Conservation (phyloP, 2,329 filamentous ascomycete species). For the Beauveria varroae region DNA sequence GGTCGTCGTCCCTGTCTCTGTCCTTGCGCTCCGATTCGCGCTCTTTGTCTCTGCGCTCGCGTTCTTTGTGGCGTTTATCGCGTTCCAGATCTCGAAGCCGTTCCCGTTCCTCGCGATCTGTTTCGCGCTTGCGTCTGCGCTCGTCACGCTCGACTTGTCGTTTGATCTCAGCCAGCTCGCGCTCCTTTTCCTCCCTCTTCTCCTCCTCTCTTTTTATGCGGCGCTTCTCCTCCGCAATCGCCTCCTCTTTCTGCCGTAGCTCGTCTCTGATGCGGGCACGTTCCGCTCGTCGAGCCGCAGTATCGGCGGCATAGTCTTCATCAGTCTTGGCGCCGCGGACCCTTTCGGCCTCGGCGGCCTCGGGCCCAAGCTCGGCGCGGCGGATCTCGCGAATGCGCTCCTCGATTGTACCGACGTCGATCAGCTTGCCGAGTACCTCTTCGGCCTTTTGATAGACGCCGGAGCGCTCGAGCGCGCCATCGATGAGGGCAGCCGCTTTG, state of each 20-base stretch:
- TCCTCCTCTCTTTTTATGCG: constrained; percentile 51
- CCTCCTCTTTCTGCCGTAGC: constrained; percentile 49
- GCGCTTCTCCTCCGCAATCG: constrained; percentile 54
- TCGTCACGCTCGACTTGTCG: constrained; percentile 44
- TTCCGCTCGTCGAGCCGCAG: constrained; percentile 49
- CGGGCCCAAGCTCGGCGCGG: constrained; percentile 59
- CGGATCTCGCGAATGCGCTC: constrained; percentile 62
- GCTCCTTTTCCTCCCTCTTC: constrained; percentile 40
- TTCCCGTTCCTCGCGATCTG: constrained; percentile 49
- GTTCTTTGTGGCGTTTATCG: constrained; percentile 32
- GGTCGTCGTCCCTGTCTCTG: constrained; percentile 14
- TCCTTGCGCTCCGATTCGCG: constrained; percentile 22
- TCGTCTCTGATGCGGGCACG: constrained; percentile 56
- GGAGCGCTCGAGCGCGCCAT: constrained; percentile 69
- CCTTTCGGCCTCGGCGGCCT: constrained; percentile 59
- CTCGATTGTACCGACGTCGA: constrained; percentile 62
- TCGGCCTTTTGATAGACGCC: constrained; percentile 69
- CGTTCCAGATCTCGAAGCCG: constrained; percentile 32
- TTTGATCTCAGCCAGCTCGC: constrained; percentile 41
- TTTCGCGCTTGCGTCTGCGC: constrained; percentile 41
- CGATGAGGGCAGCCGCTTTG: constrained; percentile 67
- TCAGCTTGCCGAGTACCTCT: constrained; percentile 57
- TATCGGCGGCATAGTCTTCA: constrained; percentile 63
- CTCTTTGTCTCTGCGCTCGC: constrained; percentile 30
- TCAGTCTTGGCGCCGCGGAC: constrained; percentile 63